Conservation (phyloP, 345 rosid species). For the Schrenkiella parvula region DNA sequence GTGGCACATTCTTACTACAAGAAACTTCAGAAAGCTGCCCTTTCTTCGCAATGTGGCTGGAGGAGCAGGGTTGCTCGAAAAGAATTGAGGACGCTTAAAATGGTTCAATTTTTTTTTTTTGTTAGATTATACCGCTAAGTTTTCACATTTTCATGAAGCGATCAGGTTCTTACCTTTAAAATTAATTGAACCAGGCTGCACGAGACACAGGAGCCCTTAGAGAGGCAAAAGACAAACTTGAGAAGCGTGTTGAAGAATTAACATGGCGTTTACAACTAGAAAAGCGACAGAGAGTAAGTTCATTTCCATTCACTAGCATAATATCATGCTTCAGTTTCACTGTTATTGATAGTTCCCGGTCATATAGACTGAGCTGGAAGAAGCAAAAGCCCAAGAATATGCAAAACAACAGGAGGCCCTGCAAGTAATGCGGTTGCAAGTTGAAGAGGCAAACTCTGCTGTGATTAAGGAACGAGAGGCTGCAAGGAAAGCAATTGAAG, state of each 20-base stretch:
- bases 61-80: slow-evolving; percentile 89
- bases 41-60: slow-evolving; percentile 93
- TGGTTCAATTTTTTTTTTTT: slow-evolving; percentile 48
- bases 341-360: slow-evolving; percentile 1
- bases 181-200: slow-evolving; percentile 59
- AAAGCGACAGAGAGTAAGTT: slow-evolving; percentile 87
- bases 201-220: slow-evolving; percentile 96
- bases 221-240: slow-evolving; percentile 98
- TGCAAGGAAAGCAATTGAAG: slow-evolving; percentile 92
- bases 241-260: slow-evolving; percentile 95
- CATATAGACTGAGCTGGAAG: slow-evolving; percentile 82
- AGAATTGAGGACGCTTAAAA: slow-evolving; percentile 86
- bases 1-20: slow-evolving; percentile 68
- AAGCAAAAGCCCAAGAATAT: slow-evolving; percentile 89
- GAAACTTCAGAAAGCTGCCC: slow-evolving; percentile 80
- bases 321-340: background rate
- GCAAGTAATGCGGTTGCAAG: slow-evolving; percentile 70
- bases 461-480: slow-evolving; percentile 81
- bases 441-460: slow-evolving; percentile 83
- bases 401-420: slow-evolving; percentile 80
- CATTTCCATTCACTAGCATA: slow-evolving; percentile 7
- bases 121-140: background rate
- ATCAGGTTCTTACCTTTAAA: slow-evolving; percentile 24
- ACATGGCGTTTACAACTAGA: slow-evolving; percentile 98
- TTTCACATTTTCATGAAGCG: background rate